phyloP scores from a whole-genome alignment of 768 basidiomycete species.

The Leccinum subtestaceum region DNA sequence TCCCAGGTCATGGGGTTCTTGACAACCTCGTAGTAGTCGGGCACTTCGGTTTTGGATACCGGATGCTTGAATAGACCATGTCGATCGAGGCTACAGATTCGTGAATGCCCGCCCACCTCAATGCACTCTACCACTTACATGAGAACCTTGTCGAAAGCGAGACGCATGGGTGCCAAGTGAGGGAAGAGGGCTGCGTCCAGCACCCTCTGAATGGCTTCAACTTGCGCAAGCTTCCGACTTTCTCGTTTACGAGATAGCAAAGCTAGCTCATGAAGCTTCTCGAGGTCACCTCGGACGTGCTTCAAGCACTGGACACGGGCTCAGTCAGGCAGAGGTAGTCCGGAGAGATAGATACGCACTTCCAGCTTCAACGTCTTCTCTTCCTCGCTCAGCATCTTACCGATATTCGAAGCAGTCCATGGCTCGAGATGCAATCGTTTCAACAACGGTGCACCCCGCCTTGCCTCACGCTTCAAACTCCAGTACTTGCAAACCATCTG shows the following conservation, averaged over 20 bases:
- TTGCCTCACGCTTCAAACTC: slow-evolving; percentile 94
- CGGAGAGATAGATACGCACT: slow-evolving; percentile 41
- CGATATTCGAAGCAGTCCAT: slow-evolving; percentile 81
- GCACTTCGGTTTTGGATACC: slow-evolving; percentile 73
- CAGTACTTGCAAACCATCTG: slow-evolving; percentile 85
- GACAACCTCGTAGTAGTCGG: slow-evolving; percentile 89
- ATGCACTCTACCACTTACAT: slow-evolving; percentile 44
- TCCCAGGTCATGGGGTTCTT: slow-evolving; percentile 87
- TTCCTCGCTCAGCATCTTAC: slow-evolving; percentile 69
- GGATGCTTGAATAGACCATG: slow-evolving; percentile 78
- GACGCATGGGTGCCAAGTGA: slow-evolving; percentile 56
- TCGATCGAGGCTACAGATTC: slow-evolving; percentile 60
- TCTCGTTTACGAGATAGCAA: slow-evolving; percentile 76
- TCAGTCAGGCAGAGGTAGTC: background rate
- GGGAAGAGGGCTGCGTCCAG: slow-evolving; percentile 65
- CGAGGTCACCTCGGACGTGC: slow-evolving; percentile 73
- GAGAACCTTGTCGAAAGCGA: slow-evolving; percentile 67
- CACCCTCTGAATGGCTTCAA: slow-evolving; percentile 63
- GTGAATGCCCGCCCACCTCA: slow-evolving; percentile 5
- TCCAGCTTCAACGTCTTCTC: slow-evolving; percentile 81
- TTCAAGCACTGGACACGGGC: slow-evolving; percentile 45
- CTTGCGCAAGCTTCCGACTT: slow-evolving; percentile 69
- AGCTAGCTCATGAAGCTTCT: slow-evolving; percentile 62
- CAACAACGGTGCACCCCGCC: slow-evolving; percentile 89
- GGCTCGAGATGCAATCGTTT: slow-evolving; percentile 95